These are phyloP conservation scores for Paramyrothecium sp. DNA, from an alignment of 2,329 filamentous ascomycete species.

Conservation along the genomic window DNA sequence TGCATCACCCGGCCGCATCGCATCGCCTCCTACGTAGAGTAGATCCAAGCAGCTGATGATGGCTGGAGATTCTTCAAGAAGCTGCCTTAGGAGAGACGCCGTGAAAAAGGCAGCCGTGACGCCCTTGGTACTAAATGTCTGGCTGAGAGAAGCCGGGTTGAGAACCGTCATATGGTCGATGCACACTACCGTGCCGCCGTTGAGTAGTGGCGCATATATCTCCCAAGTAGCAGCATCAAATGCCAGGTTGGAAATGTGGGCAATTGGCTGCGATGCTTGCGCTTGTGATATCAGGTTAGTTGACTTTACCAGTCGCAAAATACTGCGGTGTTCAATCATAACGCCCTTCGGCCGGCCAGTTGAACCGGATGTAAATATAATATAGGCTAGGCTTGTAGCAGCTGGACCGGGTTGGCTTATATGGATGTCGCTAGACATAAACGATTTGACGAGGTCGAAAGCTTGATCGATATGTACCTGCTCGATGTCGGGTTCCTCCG, in stretches of 20 bases:
- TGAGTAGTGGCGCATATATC: conserved; percentile 11
- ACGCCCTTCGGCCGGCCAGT: conserved; percentile 11
- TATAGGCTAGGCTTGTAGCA: conserved; percentile 2
- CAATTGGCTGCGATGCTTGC: not conserved
- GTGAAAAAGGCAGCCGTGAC: conserved; percentile 9
- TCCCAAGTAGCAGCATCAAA: conserved; percentile 11
- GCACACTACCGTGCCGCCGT: conserved; percentile 15
- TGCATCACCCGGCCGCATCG: conserved; percentile 8
- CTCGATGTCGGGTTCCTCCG: not conserved
- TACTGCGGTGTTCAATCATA: conserved; percentile 10
- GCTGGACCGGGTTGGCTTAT: not conserved
- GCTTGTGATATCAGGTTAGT: not conserved
- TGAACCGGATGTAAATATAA: conserved; percentile 5
- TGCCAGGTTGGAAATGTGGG: conserved; percentile 9
- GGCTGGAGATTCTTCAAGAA: conserved; percentile 3
- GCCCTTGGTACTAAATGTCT: conserved; percentile 3
- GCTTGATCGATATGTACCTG: not conserved
- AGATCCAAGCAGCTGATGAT: conserved; percentile 5
- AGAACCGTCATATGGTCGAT: conserved; percentile 13
- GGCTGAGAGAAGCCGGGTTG: conserved; percentile 5
- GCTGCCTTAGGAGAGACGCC: conserved; percentile 12
- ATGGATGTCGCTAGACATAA: not conserved
- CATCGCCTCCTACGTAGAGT: conserved; percentile 12
- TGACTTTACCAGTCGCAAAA: not conserved
- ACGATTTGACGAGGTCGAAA: not conserved